Base-by-base conservation (phyloP, 345 rosid species). In the Punica granatum region DNA sequence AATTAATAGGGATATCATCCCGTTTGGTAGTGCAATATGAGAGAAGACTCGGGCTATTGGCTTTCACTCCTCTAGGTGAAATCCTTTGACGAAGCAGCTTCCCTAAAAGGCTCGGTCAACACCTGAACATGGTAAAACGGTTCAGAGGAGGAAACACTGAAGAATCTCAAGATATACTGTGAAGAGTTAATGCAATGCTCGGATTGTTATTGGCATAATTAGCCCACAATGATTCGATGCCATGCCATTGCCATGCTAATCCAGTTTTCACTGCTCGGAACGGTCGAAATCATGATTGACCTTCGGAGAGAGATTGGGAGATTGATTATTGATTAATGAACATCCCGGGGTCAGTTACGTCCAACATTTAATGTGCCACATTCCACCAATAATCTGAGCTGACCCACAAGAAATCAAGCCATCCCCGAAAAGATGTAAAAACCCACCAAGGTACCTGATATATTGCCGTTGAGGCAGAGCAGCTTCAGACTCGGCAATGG, bases 401-500 rank as follows among this genome's bases (percentile, higher is more conserved):
- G 33, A 54, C 32, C 60, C 60, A 51, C 4, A 25, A 51, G 58
- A 51, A n/a, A n/a, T 13, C 41, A 37, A 37, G n/a, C 30, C 28
- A 21, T n/a, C 58, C 58, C n/a, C n/a, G 11, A 54, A 15, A 56
- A 56, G 34, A 30, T 2, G 34, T 3, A 56, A 4, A 51, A 23
- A 51, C 58, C 58, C 58, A 11, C 23, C 53, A 19, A 46, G 53
- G 7, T 46, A 46, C 53, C 53, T 46, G 53, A 46, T 46, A 6
- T 51, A 12, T 19, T 25, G 31, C 26, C n/a, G 30, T 23, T 23
- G 3, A n/a, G n/a, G n/a, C 30, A 25, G 58, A 37, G 25, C 33
- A 56, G 61, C 33, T 56, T 56, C 34, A 56, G 61, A 26, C 61
- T 28, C 61, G 26, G 19, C 61, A 56, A 56, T 56, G 33, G 61